Evolutionary conservation across 2,329 filamentous ascomycete genomes (phyloP).

Genomic region (Elsinoe perseae): DNA sequence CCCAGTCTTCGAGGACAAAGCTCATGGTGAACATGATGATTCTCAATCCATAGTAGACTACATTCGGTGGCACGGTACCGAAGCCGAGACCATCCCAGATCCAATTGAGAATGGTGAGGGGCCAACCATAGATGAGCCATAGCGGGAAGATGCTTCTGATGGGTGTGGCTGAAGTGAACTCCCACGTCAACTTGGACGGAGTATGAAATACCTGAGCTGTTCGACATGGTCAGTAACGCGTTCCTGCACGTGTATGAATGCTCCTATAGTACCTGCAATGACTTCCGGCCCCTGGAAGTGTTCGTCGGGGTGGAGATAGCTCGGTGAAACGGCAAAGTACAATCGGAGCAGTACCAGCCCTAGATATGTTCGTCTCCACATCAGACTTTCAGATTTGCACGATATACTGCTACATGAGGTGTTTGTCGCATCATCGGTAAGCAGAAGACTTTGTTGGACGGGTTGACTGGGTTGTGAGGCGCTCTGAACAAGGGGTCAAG

Average conservation of each 20-base stretch:
- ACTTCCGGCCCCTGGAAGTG: constrained; percentile 98
- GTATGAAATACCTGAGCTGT: constrained; percentile 88
- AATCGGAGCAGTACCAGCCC: constrained; percentile 77
- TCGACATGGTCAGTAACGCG: background rate
- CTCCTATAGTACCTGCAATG: constrained; percentile 67
- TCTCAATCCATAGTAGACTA: constrained; percentile 83
- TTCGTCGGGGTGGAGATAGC: constrained; percentile 97
- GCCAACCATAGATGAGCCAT: constrained; percentile 90
- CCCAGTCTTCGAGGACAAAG: constrained; percentile 97
- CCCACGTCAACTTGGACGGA: constrained; percentile 85
- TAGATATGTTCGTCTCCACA: constrained; percentile 90
- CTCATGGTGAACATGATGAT: constrained; percentile 89
- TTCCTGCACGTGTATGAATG: background rate
- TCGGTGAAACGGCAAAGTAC: constrained; percentile 88
- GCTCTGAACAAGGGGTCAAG: background rate
- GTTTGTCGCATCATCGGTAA: background rate
- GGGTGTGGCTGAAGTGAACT: constrained; percentile 80
- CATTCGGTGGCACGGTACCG: constrained; percentile 69
- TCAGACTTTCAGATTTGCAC: constrained; percentile 32
- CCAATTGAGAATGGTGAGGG: constrained; percentile 88
- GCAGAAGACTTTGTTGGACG: background rate
- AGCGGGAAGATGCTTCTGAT: constrained; percentile 94
- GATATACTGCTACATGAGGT: background rate
- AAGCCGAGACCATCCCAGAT: constrained; percentile 81
- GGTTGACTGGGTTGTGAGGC: background rate